Evolutionary conservation across 78 protist species (phyloP), one percentile per base, ranked within the genome.

Genomic region (Carpediemonas membranifera): DNA sequence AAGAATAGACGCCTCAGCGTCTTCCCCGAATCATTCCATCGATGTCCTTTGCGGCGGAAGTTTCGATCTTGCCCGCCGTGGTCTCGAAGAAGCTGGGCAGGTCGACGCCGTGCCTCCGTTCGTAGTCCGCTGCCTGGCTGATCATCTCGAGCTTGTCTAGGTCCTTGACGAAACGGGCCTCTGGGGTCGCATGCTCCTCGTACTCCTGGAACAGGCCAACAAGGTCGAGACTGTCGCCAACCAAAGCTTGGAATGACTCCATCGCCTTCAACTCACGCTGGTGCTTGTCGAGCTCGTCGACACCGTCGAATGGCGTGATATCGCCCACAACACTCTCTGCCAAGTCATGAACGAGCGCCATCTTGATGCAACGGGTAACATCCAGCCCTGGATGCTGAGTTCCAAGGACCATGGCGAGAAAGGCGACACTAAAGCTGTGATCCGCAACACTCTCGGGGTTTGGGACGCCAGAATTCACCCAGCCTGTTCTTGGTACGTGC

Each of bases 271-370:
- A n/a, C n/a, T n/a, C n/a, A n/a, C n/a, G 36, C 52, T 63, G 28
- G 25, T 57, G 56, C 59, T 84, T 84, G 0, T 78, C 88, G 65
- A 75, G 74, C 18, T 71, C 60, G 21, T 76, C 41, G 1, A 84
- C 82, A 21, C 76, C 74, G 44, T 71, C 78, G n/a, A n/a, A n/a
- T 15, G 88, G 88, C 34, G 88, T 84, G 52, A 79, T 76, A 39
- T 84, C 88, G 24, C 88, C 88, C 14, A 79, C 84, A 14, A 79
- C 31, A 30, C 79, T 69, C 66, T 84, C 88, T 27, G 78, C 88
- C 28, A 84, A 35, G 71, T 84, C 88, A 47, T 84, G 88, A 0
- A 76, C 84, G 44, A 84, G 37, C 13, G 81, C 78, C 68, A 83
- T 83, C 58, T 83, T 83, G 34, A 78, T 53, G 58, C 82, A 77